Evolutionary conservation across 2,329 filamentous ascomycete species (phyloP), one percentile per base, ranked within the genome.

Genomic region (Cladosporium sp.): DNA sequence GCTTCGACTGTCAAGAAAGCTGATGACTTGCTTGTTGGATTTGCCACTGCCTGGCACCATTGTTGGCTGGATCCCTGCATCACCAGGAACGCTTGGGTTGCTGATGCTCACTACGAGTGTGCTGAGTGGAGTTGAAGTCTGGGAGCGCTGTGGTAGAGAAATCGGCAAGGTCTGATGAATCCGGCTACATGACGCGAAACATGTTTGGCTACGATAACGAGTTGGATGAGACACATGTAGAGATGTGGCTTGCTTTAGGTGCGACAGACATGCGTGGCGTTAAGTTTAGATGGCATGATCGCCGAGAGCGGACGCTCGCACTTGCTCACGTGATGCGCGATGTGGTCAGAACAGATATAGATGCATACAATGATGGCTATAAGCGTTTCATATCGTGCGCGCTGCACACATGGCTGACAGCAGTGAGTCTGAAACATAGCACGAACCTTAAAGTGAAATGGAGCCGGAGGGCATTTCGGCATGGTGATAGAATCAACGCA

Each of bases 61-160:
- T 10, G 30, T 63, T 11, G 60, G 60, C 28, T 63, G 60, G 60
- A 46, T 63, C 5, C 60, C 48, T 23, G 49, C 49, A 1, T 53
- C 34, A 11, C 36, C 21, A 18, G 34, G 60, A 10, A 56, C 32
- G 10, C 32, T 63, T 5, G 60, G 34, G 26, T 16, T 25, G 14
- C 23, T 56, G 8, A 63, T 46, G 60, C 32, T 63, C 14, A 39
- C 25, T 5, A 63, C 60, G 18, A 63, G 60, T 48, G 23, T 63
- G 1, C 32, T 63, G 26, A 56, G 32, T 5, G 60, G 60, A 3
- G 7, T 21, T 11, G 60, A 63, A 28, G 60, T 63, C 5, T 63
- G 60, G 60, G 60, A 63, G 34, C 48, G 60, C 13, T 63, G 60
- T 32, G 60, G 60, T 11, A 63, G 18, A 18, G 60, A 63, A 23